Evolutionary conservation across 805 yeast species (phyloP), one percentile per base, ranked within the genome.

Genomic region (Yamadazyma tumulicola): DNA sequence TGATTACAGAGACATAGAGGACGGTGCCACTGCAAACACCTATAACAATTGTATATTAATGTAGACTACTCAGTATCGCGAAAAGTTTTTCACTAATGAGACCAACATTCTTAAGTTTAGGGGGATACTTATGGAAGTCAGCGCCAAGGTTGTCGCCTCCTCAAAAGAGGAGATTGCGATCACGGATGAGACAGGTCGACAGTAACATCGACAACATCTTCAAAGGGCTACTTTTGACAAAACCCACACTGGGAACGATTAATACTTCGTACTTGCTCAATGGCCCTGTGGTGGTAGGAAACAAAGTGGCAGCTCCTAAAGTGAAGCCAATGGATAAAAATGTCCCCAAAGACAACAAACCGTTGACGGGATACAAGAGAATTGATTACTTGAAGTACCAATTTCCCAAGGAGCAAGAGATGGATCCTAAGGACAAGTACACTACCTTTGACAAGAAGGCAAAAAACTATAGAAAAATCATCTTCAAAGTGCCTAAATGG

Each of bases 401-500:
- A 7, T 72, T 83, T 52, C 96, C 97, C 25, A 82, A 77, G 51
- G 96, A 88, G 52, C 46, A 58, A 21, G 87, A 88, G 41, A 89
- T 91, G 97, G 52, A 61, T 1, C 70, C 95, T 6, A 69, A 61
- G 44, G 95, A 93, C 63, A 91, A 91, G 61, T 93, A 93, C 63
- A 80, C 95, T 29, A 81, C 87, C 1, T 91, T 85, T 64, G 79
- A 77, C 61, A 82, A 75, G 59, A 78, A 78, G 49, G 74, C 80
- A 10, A 77, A 72, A 51, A 81, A 80, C 14, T 93, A 91, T 63
- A 78, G 97, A 67, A 91, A 88, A 64, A 80, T 89, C 45, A 78
- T 85, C 17, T 97, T 91, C 54, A 67, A 79, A 58, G 84, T 82
- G 27, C 96, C 96, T 14, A 85, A 88, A 55, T 88, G 96, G 95